Evolutionary conservation across 495 filamentous ascomycete genomes (phyloP).

Genomic region (Immersiella caudata): DNA sequence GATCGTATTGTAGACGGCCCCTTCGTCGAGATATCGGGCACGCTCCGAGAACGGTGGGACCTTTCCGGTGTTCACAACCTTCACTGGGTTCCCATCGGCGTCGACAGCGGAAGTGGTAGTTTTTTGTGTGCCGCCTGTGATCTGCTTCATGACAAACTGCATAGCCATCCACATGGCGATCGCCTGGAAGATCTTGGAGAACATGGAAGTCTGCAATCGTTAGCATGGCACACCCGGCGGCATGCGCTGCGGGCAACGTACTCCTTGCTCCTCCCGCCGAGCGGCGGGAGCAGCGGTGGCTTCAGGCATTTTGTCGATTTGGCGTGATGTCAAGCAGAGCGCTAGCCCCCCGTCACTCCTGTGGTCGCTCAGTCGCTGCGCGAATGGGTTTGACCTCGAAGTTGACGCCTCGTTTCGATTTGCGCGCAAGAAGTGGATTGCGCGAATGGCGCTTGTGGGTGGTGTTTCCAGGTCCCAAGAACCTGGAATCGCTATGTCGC

Average conservation of each 20-base stretch:
- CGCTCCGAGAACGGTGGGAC: slow-evolving; percentile 71
- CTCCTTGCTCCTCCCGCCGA: slow-evolving; percentile 40
- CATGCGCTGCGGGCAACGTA: slow-evolving; percentile 36
- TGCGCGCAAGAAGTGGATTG: neutral
- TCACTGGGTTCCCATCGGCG: slow-evolving; percentile 49
- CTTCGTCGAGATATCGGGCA: slow-evolving; percentile 58
- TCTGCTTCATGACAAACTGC: slow-evolving; percentile 51
- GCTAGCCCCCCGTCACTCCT: neutral
- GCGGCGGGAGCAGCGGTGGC: slow-evolving; percentile 30
- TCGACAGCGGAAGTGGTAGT: slow-evolving; percentile 51
- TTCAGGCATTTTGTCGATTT: slow-evolving; percentile 42
- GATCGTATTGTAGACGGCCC: slow-evolving; percentile 68
- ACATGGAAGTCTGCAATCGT: slow-evolving; percentile 34
- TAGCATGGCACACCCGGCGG: neutral
- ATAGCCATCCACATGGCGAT: slow-evolving; percentile 49
- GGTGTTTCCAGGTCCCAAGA: neutral
- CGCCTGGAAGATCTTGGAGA: slow-evolving; percentile 45
- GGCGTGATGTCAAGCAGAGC: neutral
- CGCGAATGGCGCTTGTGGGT: neutral
- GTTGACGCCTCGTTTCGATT: neutral
- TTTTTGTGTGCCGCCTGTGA: slow-evolving; percentile 48
- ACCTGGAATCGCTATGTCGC: too few relatives aligned
- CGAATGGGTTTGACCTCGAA: neutral
- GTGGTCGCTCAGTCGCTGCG: neutral
- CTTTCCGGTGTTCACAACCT: slow-evolving; percentile 46